Evolutionary conservation across 1,139 yeast species (phyloP), one percentile per base, ranked within the genome.

Genomic region (Yamadazyma epiphylla): DNA sequence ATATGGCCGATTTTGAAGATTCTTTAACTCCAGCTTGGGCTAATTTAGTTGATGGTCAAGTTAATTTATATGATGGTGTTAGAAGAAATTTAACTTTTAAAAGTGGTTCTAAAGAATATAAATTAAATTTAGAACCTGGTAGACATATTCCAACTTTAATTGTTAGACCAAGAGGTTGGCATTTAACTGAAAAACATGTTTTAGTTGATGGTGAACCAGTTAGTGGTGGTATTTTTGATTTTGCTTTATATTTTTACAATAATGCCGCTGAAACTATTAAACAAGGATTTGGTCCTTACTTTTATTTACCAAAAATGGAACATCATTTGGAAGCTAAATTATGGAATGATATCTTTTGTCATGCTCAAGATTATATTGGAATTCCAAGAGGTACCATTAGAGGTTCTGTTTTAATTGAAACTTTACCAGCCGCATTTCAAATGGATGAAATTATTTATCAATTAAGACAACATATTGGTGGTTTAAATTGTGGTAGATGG

Each of bases 1-100:
- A 88, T 60, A 88, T 88, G 96, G 81, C 94, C 27, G 97, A 88
- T 64, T 85, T 88, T 48, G 96, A 88, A 61, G 96, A 88, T 64
- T 86, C 95, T 19, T 80, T 88, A 48, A 81, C 96, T 20, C 98
- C 98, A 46, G 89, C 97, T 21, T 91, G 97, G 97, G 64, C 64
- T 46, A 88, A 87, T 61, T 74, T 86, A 70, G 77, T 85, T 39
- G 75, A 70, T 33, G 98, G 97, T 36, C 98, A 91, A 65, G 87
- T 84, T 44, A 89, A 91, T 61, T 69, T 91, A 51, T 88, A 78
- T 62, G 97, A 91, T 55, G 96, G 88, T 23, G 74, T 81, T 32
- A 73, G 91, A 60, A 73, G 79, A 49, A 72, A 79, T 51, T 69
- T 82, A 50, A 62, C 69, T 40, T 80, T 71, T 49, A 55, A 58